Conservation (phyloP, 148 eudicot species). For the Chenopodium suecicum region DNA sequence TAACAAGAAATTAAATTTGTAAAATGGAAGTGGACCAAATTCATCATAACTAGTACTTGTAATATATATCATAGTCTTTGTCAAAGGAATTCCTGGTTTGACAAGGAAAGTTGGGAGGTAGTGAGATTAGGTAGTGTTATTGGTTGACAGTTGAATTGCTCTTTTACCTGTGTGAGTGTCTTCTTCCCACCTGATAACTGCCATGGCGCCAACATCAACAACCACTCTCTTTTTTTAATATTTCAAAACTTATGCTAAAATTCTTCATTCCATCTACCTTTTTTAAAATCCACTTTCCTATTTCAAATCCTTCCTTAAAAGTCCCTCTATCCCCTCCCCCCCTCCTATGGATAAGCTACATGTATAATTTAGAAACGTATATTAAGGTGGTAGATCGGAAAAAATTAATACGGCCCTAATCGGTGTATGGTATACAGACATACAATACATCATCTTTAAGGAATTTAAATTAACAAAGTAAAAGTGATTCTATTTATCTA, state of each 20-base stretch:
- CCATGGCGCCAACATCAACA: slow-evolving; percentile 22
- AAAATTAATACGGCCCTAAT: no score
- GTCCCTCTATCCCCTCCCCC: no score
- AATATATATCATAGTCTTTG: neutral
- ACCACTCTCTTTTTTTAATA: slow-evolving; percentile 11
- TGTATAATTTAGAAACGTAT: neutral
- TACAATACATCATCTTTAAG: no score
- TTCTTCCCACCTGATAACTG: slow-evolving; percentile 16
- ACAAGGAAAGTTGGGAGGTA: neutral
- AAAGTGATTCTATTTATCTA: no score
- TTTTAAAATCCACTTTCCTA: no score
- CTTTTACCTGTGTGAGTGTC: slow-evolving; percentile 10
- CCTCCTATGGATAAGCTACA: no score
- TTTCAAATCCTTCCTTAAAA: no score
- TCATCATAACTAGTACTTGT: neutral
- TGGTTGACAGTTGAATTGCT: slow-evolving; percentile 33
- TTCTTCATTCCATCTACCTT: no score
- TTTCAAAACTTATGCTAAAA: neutral
- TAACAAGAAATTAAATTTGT: neutral
- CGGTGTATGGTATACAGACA: no score
- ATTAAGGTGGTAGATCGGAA: neutral
- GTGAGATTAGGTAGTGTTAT: slow-evolving; percentile 29
- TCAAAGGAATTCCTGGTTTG: neutral
- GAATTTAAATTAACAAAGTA: no score
- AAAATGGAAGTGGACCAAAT: slow-evolving; percentile 1